Evolutionary conservation across 768 basidiomycete species (phyloP).

Genomic region (Leccinum subgranulosum): DNA sequence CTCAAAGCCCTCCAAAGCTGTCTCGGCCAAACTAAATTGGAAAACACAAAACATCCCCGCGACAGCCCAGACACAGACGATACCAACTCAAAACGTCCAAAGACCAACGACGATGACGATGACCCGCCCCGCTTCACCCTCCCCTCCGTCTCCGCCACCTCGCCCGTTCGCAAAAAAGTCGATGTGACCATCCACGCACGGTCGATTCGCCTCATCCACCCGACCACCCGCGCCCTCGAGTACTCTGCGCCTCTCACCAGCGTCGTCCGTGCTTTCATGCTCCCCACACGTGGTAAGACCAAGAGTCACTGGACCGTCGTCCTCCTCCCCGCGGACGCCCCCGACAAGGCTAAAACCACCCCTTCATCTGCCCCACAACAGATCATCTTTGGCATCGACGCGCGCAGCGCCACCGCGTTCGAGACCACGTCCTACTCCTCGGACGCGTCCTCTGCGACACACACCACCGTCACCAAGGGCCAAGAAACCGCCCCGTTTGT

Average conservation of each 20-base stretch:
- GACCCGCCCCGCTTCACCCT: slow-evolving; percentile 55
- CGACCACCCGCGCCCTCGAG: slow-evolving; percentile 47
- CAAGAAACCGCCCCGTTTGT: slow-evolving; percentile 48
- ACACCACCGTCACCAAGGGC: slow-evolving; percentile 47
- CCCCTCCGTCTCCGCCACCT: slow-evolving; percentile 63
- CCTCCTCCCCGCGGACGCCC: slow-evolving; percentile 54
- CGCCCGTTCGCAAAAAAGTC: slow-evolving; percentile 74
- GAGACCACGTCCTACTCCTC: slow-evolving; percentile 38
- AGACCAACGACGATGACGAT: slow-evolving; percentile 24
- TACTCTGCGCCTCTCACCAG: slow-evolving; percentile 46
- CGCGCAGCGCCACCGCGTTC: slow-evolving; percentile 44
- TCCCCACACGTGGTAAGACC: slow-evolving; percentile 71
- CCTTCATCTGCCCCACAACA: slow-evolving; percentile 40
- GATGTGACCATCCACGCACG: slow-evolving; percentile 56
- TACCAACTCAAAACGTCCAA: slow-evolving; percentile 14
- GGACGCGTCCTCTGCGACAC: neutral
- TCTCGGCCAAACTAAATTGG: neutral
- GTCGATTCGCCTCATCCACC: slow-evolving; percentile 52
- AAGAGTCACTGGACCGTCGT: slow-evolving; percentile 74
- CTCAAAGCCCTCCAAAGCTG: slow-evolving; percentile 20
- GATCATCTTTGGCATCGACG: slow-evolving; percentile 72
- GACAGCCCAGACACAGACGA: slow-evolving; percentile 15
- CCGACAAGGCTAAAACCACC: slow-evolving; percentile 41
- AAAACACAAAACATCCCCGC: slow-evolving; percentile 22
- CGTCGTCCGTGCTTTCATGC: slow-evolving; percentile 61